A percentile compares a stretch with the other conserved stretches of the same genome.
Evolutionary conservation across 1,139 yeast genomes (phyloP).

Genomic region (Debaryomycetaceae sp.): DNA sequence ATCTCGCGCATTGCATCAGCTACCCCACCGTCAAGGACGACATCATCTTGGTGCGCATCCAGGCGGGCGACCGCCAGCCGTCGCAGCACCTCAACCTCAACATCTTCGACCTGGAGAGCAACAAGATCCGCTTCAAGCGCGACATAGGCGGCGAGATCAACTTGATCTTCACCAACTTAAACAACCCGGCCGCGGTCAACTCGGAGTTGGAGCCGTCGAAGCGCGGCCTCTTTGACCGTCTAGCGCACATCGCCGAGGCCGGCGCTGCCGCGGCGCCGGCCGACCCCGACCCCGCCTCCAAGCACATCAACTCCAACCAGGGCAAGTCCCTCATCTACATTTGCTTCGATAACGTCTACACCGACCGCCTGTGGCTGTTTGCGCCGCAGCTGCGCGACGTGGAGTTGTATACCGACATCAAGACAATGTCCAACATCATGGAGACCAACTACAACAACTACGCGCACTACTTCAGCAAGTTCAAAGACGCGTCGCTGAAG

Average conservation of each 20-base stretch:
- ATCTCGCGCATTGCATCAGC: constrained; percentile 34
- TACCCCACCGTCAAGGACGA: constrained; percentile 37
- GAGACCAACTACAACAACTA: constrained; percentile 34
- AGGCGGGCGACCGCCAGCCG: constrained; percentile 25
- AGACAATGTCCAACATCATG: constrained; percentile 29
- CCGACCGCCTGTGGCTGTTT: constrained; percentile 43
- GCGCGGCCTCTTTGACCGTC: constrained; percentile 6
- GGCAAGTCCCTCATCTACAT: constrained; percentile 32
- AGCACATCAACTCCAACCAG: constrained; percentile 17
- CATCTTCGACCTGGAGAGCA: constrained; percentile 36
- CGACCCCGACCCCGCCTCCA: background rate
- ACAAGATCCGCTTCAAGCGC: constrained; percentile 27
- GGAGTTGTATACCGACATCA: constrained; percentile 31
- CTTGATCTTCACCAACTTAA: constrained; percentile 35
- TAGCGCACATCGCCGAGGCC: constrained; percentile 4
- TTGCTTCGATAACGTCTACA: constrained; percentile 42
- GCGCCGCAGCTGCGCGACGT: constrained; percentile 29
- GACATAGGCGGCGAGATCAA: constrained; percentile 27
- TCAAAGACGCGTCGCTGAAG: constrained; percentile 7
- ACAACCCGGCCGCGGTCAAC: constrained; percentile 17
- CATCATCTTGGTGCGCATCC: constrained; percentile 29
- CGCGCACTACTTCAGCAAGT: constrained; percentile 30
- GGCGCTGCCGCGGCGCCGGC: constrained; percentile 1
- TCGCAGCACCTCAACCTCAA: constrained; percentile 35
- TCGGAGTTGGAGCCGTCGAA: constrained; percentile 2